Conservation (phyloP, 2,329 filamentous ascomycete species). For the Hysterium pulicare region DNA sequence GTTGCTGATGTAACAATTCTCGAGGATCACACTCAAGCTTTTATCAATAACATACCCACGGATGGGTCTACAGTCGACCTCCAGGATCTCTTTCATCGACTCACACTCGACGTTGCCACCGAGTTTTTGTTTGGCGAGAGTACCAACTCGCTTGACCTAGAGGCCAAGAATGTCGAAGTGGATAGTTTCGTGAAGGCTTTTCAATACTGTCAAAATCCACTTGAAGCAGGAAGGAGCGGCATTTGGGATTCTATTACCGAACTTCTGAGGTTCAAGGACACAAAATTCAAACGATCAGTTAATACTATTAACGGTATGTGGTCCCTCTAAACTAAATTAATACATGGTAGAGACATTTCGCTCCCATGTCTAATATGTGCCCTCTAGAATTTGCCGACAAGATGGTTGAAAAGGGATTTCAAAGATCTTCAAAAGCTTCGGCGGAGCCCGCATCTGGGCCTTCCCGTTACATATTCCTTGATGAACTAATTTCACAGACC, state of each 20-base stretch:
- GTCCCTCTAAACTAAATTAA: too few relatives aligned
- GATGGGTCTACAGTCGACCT: slow-evolving; percentile 22
- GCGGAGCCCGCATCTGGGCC: neutral
- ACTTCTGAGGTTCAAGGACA: slow-evolving; percentile 13
- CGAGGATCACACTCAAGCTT: slow-evolving; percentile 17
- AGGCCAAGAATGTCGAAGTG: slow-evolving; percentile 4
- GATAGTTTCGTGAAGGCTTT: slow-evolving; percentile 20
- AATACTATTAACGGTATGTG: slow-evolving; percentile 18
- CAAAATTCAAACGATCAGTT: slow-evolving; percentile 12
- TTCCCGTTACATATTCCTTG: slow-evolving; percentile 17
- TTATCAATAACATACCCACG: slow-evolving; percentile 18
- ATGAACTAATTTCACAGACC: slow-evolving; percentile 9
- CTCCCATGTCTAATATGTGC: neutral
- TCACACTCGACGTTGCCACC: slow-evolving; percentile 22
- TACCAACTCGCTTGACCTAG: slow-evolving; percentile 11
- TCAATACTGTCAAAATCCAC: slow-evolving; percentile 19
- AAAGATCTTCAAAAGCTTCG: slow-evolving; percentile 6
- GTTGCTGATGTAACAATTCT: slow-evolving; percentile 20
- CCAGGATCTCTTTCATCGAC: slow-evolving; percentile 22
- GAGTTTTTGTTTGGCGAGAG: slow-evolving; percentile 27
- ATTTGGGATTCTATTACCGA: slow-evolving; percentile 10
- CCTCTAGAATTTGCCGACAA: slow-evolving; percentile 13
- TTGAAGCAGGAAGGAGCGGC: slow-evolving; percentile 11
- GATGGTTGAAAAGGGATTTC: slow-evolving; percentile 10
- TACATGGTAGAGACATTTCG: slow-evolving; percentile 1